phyloP scores from a whole-genome alignment of 1,284 basidiomycete species.

The Phellopilus nigrolimitatus region DNA sequence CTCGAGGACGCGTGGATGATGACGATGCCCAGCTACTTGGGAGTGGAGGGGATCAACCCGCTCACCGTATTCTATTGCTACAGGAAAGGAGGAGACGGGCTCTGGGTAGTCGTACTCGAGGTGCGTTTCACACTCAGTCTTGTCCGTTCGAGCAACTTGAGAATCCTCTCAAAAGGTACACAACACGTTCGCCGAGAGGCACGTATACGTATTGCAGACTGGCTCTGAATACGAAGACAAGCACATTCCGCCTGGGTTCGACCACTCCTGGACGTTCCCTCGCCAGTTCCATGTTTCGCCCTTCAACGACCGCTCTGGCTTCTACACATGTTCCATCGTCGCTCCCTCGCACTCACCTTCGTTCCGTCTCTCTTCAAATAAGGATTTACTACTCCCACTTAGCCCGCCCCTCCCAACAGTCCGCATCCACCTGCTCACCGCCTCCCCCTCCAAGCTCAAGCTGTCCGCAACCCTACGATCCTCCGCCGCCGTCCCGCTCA shows the following conservation, averaged over 20 bases:
- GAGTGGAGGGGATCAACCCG: conserved; percentile 72
- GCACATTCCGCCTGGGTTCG: conserved; percentile 36
- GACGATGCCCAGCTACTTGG: conserved; percentile 70
- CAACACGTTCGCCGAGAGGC: conserved; percentile 75
- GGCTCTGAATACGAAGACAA: conserved; percentile 40
- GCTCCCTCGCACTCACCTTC: conserved; percentile 29
- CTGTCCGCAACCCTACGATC: conserved; percentile 44
- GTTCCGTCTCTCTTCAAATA: background rate
- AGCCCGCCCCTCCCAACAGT: conserved; percentile 38
- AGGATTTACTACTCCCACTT: background rate
- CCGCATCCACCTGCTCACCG: conserved; percentile 41
- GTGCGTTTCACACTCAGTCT: conserved; percentile 28
- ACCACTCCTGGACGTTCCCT: conserved; percentile 68
- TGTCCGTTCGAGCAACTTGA: background rate
- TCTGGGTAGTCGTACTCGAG: conserved; percentile 58
- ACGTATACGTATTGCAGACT: conserved; percentile 52
- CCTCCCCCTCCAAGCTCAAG: conserved; percentile 37
- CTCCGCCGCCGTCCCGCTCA: conserved; percentile 37
- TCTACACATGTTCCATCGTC: conserved; percentile 52
- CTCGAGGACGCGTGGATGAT: conserved; percentile 62
- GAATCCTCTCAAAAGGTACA: conserved; percentile 48
- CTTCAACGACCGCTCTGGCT: conserved; percentile 73
- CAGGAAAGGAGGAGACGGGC: conserved; percentile 24
- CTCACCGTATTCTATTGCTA: conserved; percentile 74
- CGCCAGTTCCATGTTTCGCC: conserved; percentile 79